Evolutionary conservation across 2,329 filamentous ascomycete genomes (phyloP), one percentile per base, ranked within the genome.

Genomic region (Claviceps pazoutovae): DNA sequence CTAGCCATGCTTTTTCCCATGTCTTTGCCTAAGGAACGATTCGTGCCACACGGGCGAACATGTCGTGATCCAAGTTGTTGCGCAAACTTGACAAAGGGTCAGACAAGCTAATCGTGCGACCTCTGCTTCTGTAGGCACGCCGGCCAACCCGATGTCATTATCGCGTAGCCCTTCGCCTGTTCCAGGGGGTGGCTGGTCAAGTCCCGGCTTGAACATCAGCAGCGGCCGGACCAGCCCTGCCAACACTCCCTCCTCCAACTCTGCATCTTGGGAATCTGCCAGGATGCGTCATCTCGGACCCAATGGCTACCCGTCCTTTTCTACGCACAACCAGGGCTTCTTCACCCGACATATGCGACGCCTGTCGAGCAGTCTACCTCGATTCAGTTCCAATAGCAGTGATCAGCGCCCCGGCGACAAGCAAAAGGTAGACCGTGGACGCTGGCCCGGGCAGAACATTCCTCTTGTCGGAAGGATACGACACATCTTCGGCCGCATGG

Each of bases 81-180:
- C 54, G 55, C 55, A 54, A 51, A 52, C 45, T 54, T 42, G 55
- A 59, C 63, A 66, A 41, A 36, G 23, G 39, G n/a, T 46, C 46
- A 49, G 49, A 52, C 53, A 47, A 49, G 43, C 49, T 52, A 46
- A 51, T 26, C 39, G 48, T 46, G 26, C 7, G 23, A 42, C n/a
- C 23, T 37, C 30, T 54, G 36, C 36, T 41, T 66, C 26, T 9
- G 19, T 66, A 78, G 74, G 78, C 62, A 82, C 75, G 49, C 75
- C 80, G 44, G 74, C 70, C 60, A 62, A 68, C 58, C 69, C 72
- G 61, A 95, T 95, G 90, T 86, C 86, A 59, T 72, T 91, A 56
- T 93, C 89, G 59, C 82, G 88, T 69, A 94, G 88, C 64, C 88
- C 90, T 49, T 95, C 88, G 52, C 91, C 90, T 56, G 78, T 82